Evolutionary conservation across 208 protist species (phyloP).

Genomic region (Leishmania braziliensis): DNA sequence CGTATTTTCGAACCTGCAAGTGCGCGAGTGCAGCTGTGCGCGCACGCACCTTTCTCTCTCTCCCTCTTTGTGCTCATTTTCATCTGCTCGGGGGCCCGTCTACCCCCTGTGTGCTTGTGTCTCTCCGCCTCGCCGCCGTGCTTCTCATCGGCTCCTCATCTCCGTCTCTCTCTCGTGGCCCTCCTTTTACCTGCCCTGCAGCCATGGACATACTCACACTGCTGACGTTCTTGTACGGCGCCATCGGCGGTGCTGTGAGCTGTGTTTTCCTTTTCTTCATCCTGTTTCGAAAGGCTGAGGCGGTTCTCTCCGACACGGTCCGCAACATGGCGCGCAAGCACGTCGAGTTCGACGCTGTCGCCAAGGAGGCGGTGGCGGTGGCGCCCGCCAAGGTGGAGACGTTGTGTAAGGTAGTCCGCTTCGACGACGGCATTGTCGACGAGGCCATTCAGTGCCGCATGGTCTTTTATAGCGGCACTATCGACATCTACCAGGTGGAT

Average conservation of each 20-base stretch:
- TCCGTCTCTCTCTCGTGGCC: too few species aligned
- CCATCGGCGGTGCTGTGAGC: constrained; percentile 39
- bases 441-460: constrained; percentile 67
- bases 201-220: constrained; percentile 15
- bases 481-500: constrained; percentile 73
- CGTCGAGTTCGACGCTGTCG: constrained; percentile 37
- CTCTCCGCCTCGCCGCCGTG: neutral
- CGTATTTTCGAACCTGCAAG: neutral
- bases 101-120: neutral
- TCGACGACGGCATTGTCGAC: constrained; percentile 70
- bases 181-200: neutral
- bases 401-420: constrained; percentile 68
- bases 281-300: constrained; percentile 48
- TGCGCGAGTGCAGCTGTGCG: neutral
- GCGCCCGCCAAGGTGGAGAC: constrained; percentile 61
- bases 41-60: neutral
- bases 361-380: constrained; percentile 41
- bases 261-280: constrained; percentile 55
- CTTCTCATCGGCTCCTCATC: neutral
- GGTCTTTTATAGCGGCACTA: constrained; percentile 66
- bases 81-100: neutral
- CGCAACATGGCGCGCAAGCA: constrained; percentile 55
- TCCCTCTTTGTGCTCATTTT: neutral
- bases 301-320: constrained; percentile 33
- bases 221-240: constrained; percentile 56